Percentiles rank a stretch among this genome's conserved stretches.
phyloP scores from a whole-genome alignment of 108 stramenopile species.

The Seminavis robusta region DNA sequence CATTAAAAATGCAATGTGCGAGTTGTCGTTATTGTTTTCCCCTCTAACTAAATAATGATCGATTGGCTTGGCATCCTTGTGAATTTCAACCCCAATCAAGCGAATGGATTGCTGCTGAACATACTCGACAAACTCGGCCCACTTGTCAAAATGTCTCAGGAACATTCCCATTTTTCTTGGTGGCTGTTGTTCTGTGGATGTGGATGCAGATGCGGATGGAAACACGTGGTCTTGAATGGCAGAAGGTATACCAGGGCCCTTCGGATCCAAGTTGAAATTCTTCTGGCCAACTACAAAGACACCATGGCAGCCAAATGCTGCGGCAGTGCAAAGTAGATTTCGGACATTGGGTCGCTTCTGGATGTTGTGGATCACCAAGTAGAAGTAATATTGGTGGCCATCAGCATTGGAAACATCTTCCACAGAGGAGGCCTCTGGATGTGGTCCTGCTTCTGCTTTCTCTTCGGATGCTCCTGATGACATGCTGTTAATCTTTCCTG shows the following conservation, averaged over 20 bases:
- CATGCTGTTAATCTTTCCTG: no score
- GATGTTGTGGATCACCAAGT: constrained; percentile 79
- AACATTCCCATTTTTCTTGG: constrained; percentile 10
- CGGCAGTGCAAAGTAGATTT: constrained; percentile 50
- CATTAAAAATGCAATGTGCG: constrained; percentile 69
- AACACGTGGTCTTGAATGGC: not conserved
- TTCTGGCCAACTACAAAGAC: constrained; percentile 75
- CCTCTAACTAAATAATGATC: constrained; percentile 26
- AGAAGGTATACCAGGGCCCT: constrained; percentile 6
- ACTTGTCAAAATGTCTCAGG: constrained; percentile 45
- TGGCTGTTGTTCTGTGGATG: not conserved
- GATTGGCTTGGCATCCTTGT: constrained; percentile 34
- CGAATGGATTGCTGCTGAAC: constrained; percentile 29
- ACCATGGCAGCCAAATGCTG: constrained; percentile 57
- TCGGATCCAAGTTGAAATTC: constrained; percentile 39
- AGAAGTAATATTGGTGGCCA: constrained; percentile 23
- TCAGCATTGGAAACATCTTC: no score
- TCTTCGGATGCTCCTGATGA: no score
- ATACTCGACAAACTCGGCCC: constrained; percentile 61
- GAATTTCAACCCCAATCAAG: constrained; percentile 80
- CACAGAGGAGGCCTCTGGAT: no score
- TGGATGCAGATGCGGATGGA: not conserved
- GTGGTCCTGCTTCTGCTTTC: no score
- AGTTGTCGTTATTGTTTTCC: constrained; percentile 17
- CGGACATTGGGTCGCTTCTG: constrained; percentile 61